phyloP scores from a whole-genome alignment of 129 eudicot species.

The Rutidosis leptorrhynchoides region DNA sequence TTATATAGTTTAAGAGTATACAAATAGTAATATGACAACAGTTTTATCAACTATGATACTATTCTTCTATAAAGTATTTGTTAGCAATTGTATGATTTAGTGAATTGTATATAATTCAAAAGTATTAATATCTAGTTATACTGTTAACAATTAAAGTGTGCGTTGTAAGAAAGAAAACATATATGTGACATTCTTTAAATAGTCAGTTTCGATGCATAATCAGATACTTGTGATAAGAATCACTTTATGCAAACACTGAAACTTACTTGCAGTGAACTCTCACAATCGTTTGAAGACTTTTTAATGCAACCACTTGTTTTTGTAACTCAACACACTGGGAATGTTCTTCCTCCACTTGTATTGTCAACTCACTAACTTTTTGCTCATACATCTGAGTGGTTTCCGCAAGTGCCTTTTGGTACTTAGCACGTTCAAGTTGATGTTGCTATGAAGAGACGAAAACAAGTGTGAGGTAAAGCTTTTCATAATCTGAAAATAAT shows the following conservation, averaged over 20 bases:
- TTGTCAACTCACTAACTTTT: slow-evolving; percentile 43
- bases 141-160: too few species aligned
- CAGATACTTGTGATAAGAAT: too few species aligned
- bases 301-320: slow-evolving; percentile 41
- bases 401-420: slow-evolving; percentile 68
- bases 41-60: too few species aligned
- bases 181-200: too few species aligned
- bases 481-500: slow-evolving; percentile 6
- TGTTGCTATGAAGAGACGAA: slow-evolving; percentile 36
- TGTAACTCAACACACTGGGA: slow-evolving; percentile 37
- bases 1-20: too few species aligned
- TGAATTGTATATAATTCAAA: too few species aligned
- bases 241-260: background rate
- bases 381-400: slow-evolving; percentile 75
- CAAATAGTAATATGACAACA: too few species aligned
- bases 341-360: slow-evolving; percentile 54
- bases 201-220: too few species aligned
- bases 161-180: too few species aligned
- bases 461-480: slow-evolving; percentile 10
- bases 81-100: too few species aligned
- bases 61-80: too few species aligned
- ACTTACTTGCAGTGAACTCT: slow-evolving; percentile 51
- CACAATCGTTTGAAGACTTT: slow-evolving; percentile 39
- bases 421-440: slow-evolving; percentile 50
- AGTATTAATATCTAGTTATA: too few species aligned